These are phyloP conservation scores for Celoporthe dispersa DNA, from an alignment of 2,329 filamentous ascomycete genomes.

Conservation along the genomic window DNA sequence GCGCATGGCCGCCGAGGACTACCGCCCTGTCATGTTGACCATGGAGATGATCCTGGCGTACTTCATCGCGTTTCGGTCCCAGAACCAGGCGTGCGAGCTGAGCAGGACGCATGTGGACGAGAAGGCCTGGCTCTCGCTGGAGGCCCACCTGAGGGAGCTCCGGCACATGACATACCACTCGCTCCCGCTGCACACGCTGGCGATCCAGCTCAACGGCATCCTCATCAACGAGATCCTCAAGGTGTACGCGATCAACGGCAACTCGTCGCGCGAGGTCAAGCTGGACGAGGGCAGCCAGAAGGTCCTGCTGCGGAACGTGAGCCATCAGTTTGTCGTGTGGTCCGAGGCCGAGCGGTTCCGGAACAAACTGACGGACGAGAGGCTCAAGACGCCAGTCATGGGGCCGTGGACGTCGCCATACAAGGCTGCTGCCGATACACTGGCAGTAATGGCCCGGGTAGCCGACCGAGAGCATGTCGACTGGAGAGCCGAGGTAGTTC, in stretches of 20 bases:
- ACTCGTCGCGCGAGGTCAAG: conserved; percentile 27
- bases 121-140: conserved; percentile 47
- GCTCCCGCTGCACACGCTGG: conserved; percentile 44
- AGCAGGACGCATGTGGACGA: conserved; percentile 49
- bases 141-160: conserved; percentile 50
- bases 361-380: conserved; percentile 38
- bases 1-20: conserved; percentile 18
- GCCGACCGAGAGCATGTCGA: conserved; percentile 49
- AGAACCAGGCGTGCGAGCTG: conserved; percentile 50
- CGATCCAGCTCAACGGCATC: conserved; percentile 49
- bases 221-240: conserved; percentile 51
- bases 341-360: conserved; percentile 36
- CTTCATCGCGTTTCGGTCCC: conserved; percentile 56
- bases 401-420: conserved; percentile 51
- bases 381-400: conserved; percentile 36
- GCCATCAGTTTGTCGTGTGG: conserved; percentile 37
- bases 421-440: conserved; percentile 45
- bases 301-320: conserved; percentile 34
- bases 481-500: conserved; percentile 48
- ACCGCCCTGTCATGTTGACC: conserved; percentile 38
- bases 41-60: conserved; percentile 58
- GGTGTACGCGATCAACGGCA: conserved; percentile 39
- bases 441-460: conserved; percentile 50
- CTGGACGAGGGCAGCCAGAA: conserved; percentile 36
- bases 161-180: conserved; percentile 43